Evolutionary conservation across 768 basidiomycete genomes (phyloP), one percentile per base, ranked within the genome.

Genomic region (Rhizopogon salebrosus): DNA sequence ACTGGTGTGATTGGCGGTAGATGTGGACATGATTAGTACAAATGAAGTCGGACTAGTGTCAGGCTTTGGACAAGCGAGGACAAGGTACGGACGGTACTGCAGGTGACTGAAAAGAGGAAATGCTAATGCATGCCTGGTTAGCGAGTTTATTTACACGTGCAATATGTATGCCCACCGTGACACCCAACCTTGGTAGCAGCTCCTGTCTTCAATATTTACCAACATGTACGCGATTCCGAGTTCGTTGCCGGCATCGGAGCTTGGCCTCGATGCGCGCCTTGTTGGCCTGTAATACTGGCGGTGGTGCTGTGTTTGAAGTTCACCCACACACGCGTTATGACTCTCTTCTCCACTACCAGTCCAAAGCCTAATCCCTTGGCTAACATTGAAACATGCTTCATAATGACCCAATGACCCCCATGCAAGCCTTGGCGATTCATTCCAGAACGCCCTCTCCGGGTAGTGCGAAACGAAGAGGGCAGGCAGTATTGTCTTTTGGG

Each of bases 391-490:
- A n/a, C n/a, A n/a, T n/a, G n/a, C n/a, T n/a, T n/a, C n/a, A n/a
- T n/a, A n/a, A n/a, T n/a, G n/a, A n/a, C n/a, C n/a, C 48, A 82
- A 89, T 3, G 94, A 97, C 60, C 95, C 94, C 4, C 78, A 92
- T 64, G 85, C 83, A 0, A 75, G 75, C 46, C 76, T 82, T 11
- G 85, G 88, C 18, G 72, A 78, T 27, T 80, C 76, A 53, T 98
- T 87, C 66, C 78, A 78, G 57, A 75, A 75, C 4, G 90, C 74
- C 18, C 74, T 98, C 2, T 70, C 78, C 3, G 83, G 88, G 0
- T 97, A 91, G 89, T 98, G 94, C 69, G 83, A 76, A 57, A 95
- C 94, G 6, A 98, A 97, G 73, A 93, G 92, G 61, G 94, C 94
- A 2, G 90, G 81, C 0, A 83, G 83, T 4, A 81, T 95, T 41